Evolutionary conservation across 2,329 filamentous ascomycete species (phyloP), one percentile per base, ranked within the genome.

Genomic region (Sporothrix brasiliensis): DNA sequence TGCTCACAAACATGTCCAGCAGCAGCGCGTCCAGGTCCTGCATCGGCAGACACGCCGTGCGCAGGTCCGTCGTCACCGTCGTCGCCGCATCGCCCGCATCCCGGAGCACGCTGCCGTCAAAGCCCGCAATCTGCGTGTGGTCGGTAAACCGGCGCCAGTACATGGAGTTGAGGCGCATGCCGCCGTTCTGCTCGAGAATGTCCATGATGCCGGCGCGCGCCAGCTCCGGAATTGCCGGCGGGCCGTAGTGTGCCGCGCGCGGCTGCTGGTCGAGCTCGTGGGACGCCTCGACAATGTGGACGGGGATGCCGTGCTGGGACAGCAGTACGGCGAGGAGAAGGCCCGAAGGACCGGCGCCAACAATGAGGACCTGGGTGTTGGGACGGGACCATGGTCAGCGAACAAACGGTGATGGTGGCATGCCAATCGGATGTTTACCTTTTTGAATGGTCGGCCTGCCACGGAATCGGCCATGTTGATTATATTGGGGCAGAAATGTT

Each of bases 221-320:
- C 65, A 91, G 82, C 71, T 88, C 87, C 52, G 84, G 84, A 56
- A 87, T 83, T 1, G 87, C 87, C 0, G 87, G 82, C 0, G 85
- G 81, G 3, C 85, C 86, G 76, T 89, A 89, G 77, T 89, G 86
- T 2, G 87, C 86, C 16, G 88, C 88, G 39, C 88, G 86, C 0
- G 88, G 88, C 70, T 87, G 86, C 70, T 84, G 80, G 78, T 89
- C 86, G 60, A 89, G 81, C 69, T 83, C 79, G 34, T 81, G 76
- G 1, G 83, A 81, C 2, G 84, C 83, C 74, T 91, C 88, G 68
- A 90, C 79, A 27, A 88, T 80, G 30, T 83, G 83, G 56, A 86
- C 83, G 41, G 81, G 78, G 71, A 88, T 85, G 58, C 82, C 81
- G 68, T 84, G 81, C 73, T 84, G 83, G 24, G 85, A 81, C 7